phyloP scores from a whole-genome alignment of 495 filamentous ascomycete species.

The Annulohypoxylon maeteangense region DNA sequence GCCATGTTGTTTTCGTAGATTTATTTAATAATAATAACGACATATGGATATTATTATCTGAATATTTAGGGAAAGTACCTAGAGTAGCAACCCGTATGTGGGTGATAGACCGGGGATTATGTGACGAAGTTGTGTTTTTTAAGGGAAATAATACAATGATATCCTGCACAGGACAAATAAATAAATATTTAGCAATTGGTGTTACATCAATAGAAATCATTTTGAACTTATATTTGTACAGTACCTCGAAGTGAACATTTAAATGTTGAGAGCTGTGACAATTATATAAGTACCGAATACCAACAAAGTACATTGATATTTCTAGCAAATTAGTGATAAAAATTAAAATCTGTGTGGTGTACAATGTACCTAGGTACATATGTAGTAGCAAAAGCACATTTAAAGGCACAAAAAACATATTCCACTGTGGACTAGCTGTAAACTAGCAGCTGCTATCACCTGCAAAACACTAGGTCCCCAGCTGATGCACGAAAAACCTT shows the following conservation, averaged over 20 bases:
- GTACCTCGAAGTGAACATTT: neutral
- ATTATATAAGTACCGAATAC: neutral
- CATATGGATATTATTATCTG: no score
- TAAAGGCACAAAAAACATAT: neutral
- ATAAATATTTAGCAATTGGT: neutral
- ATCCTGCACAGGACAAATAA: neutral
- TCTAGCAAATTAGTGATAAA: neutral
- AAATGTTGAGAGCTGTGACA: neutral
- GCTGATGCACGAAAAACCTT: constrained; percentile 14
- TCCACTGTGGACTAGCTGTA: neutral
- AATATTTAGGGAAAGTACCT: no score
- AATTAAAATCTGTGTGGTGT: neutral
- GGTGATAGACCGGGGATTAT: neutral
- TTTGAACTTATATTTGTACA: no score
- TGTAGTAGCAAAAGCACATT: neutral
- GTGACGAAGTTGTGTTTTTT: neutral
- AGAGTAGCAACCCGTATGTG: neutral
- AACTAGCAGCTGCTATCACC: neutral
- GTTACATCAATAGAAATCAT: no score
- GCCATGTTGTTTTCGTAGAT: neutral
- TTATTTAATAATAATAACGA: neutral
- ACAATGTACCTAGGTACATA: neutral
- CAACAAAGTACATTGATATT: neutral
- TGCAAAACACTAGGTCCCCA: neutral
- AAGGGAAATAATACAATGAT: neutral